Percentiles rank a stretch among this genome's conserved stretches.
phyloP scores from a whole-genome alignment of 2,329 filamentous ascomycete species.

The Dothidotthia symphoricarpi region DNA sequence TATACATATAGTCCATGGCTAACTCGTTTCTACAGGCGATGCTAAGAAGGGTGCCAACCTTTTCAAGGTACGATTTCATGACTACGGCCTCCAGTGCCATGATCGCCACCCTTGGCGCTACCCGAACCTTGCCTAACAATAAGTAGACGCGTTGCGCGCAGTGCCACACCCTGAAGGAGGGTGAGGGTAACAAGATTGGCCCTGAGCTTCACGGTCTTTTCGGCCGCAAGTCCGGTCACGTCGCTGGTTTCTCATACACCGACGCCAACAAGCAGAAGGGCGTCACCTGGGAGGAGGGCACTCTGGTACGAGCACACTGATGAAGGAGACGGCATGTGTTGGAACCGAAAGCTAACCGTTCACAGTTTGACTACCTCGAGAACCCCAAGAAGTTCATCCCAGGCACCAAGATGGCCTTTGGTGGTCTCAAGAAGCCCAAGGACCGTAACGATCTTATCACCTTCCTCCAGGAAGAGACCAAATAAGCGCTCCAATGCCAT shows the following conservation, averaged over 20 bases:
- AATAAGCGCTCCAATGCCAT: slow-evolving; percentile 53
- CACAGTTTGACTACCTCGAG: slow-evolving; percentile 94
- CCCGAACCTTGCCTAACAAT: slow-evolving; percentile 21
- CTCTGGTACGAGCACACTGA: slow-evolving; percentile 62
- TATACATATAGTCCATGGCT: slow-evolving; percentile 17
- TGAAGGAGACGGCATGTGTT: not conserved
- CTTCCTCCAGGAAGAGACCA: slow-evolving; percentile 68
- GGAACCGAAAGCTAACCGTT: slow-evolving; percentile 11
- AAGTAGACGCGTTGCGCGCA: slow-evolving; percentile 91
- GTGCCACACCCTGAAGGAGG: slow-evolving; percentile 93
- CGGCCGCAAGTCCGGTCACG: slow-evolving; percentile 88
- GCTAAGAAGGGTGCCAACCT: slow-evolving; percentile 95
- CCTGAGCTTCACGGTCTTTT: slow-evolving; percentile 97
- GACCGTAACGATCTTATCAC: slow-evolving; percentile 98
- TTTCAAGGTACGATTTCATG: no score
- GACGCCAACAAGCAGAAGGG: slow-evolving; percentile 99
- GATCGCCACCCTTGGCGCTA: slow-evolving; percentile 3
- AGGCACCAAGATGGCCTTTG: slow-evolving; percentile 99
- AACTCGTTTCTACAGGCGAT: slow-evolving; percentile 64
- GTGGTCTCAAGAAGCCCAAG: slow-evolving; percentile 99
- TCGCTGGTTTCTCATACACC: slow-evolving; percentile 94
- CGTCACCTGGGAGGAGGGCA: slow-evolving; percentile 80
- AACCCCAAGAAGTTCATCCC: slow-evolving; percentile 99
- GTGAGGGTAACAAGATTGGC: slow-evolving; percentile 96
- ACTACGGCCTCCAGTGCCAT: slow-evolving; percentile 3